phyloP scores from a whole-genome alignment of 371 early-diverging fungal genomes.

The Mucor circinelloides region DNA sequence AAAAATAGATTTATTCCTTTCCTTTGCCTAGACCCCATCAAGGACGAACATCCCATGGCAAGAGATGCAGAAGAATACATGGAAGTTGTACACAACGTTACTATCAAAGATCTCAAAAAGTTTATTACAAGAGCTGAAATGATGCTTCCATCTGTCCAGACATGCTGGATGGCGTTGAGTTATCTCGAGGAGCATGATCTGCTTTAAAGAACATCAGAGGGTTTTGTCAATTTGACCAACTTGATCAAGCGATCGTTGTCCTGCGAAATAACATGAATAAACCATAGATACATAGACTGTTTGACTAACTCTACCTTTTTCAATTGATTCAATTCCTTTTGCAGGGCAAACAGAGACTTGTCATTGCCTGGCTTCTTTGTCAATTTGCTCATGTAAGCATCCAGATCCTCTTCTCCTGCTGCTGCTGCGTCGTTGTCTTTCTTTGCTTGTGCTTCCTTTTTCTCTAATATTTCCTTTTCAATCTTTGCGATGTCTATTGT shows the following conservation, averaged over 20 bases:
- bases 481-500: slow-evolving; percentile 29
- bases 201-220: slow-evolving; percentile 29
- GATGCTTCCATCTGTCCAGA: slow-evolving; percentile 58
- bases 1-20: slow-evolving; percentile 65
- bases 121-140: slow-evolving; percentile 49
- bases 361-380: slow-evolving; percentile 27
- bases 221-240: slow-evolving; percentile 61
- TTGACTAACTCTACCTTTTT: slow-evolving; percentile 40
- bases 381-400: slow-evolving; percentile 57
- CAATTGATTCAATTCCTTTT: slow-evolving; percentile 49
- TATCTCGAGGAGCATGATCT: slow-evolving; percentile 35
- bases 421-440: slow-evolving; percentile 24
- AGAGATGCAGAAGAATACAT: slow-evolving; percentile 66
- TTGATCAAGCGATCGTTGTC: slow-evolving; percentile 55
- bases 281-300: neutral
- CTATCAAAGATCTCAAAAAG: slow-evolving; percentile 38
- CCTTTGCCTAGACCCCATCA: slow-evolving; percentile 57
- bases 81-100: slow-evolving; percentile 38
- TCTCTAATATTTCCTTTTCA: slow-evolving; percentile 35
- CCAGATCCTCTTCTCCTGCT: slow-evolving; percentile 62
- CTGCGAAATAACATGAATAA: slow-evolving; percentile 24
- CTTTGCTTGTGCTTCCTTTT: slow-evolving; percentile 31
- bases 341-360: slow-evolving; percentile 45
- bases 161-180: slow-evolving; percentile 53
- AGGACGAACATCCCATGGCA: slow-evolving; percentile 46